Conservation (phyloP, 2,329 filamentous ascomycete genomes). For the Colletotrichum sp. region DNA sequence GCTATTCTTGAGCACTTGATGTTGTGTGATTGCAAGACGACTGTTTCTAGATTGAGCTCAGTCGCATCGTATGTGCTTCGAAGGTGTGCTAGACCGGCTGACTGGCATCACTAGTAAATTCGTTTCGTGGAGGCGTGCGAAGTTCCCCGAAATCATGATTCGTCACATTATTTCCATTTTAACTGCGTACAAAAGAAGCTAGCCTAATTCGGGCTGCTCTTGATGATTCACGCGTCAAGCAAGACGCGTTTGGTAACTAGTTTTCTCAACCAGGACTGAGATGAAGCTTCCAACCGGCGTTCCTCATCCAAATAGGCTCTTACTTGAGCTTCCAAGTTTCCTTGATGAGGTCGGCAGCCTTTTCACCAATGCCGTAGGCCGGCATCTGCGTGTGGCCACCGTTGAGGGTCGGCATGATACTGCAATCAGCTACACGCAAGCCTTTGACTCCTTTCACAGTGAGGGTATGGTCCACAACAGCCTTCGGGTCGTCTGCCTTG, state of each 20-base stretch:
- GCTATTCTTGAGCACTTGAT: neutral
- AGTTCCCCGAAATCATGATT: neutral
- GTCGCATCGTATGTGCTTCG: neutral
- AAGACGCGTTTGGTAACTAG: neutral
- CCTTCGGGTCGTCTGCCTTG: constrained; percentile 46
- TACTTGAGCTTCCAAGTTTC: constrained; percentile 24
- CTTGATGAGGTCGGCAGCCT: constrained; percentile 53
- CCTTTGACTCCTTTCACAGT: constrained; percentile 55
- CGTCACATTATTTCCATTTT: neutral
- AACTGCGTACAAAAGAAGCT: neutral
- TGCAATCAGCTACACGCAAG: constrained; percentile 59
- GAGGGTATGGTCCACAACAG: constrained; percentile 60
- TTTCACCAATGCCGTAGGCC: constrained; percentile 62
- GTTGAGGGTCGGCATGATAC: constrained; percentile 56
- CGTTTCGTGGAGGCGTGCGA: neutral
- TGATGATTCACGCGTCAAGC: neutral
- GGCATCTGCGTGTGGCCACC: constrained; percentile 62
- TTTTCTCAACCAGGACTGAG: neutral
- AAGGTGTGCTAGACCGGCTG: neutral
- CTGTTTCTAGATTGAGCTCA: neutral
- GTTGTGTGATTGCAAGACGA: neutral
- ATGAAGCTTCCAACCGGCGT: neutral
- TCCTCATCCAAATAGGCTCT: neutral
- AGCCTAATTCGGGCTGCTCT: neutral
- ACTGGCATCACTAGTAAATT: neutral